Evolutionary conservation across 2,329 filamentous ascomycete species (phyloP), one percentile per base, ranked within the genome.

Genomic region (Aspergillus glaucus): DNA sequence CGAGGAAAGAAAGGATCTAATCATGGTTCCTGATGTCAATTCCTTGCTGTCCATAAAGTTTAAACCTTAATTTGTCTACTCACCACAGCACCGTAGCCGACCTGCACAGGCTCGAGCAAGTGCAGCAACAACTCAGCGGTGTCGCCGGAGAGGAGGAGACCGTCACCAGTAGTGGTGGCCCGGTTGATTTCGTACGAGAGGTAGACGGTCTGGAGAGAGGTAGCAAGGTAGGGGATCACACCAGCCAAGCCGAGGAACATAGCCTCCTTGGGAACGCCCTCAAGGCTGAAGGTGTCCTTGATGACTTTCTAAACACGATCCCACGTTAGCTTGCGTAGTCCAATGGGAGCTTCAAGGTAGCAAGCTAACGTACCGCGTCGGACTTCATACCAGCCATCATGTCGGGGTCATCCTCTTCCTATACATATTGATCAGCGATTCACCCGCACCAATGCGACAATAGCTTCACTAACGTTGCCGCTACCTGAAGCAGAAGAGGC

Each of bases 1-100:
- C 92, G 1, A 96, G 80, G 77, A 95, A 96, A 24, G 90, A 95
- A 60, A 95, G 87, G 61, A 95, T 93, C 83, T 86, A 54, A 15
- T 40, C 44, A 43, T 24, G 34, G 43, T 21, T 4, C 26, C 30
- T 44, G 19, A 50, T 40, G 50, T 44, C 50, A 44, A 22, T 47
- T n/a, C 14, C 22, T n/a, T 10, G 17, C 22, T 26, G 17, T 22
- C 14, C 40, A 43, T 14, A 43, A n/a, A n/a, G 40, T 22, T 43
- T 14, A 14, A 36, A 34, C 32, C 32, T n/a, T 43, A 34, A 43
- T 42, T 24, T 22, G n/a, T 26, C 26, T 37, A 77, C 82, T 68
- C 74, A 86, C 83, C 50, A 94, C 82, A 43, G 91, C 92, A 48
- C 92, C 91, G 61, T 94, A 95, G 50, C 89, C 91, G 47, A 96